Evolutionary conservation across 768 basidiomycete genomes (phyloP), one percentile per base, ranked within the genome.

Genomic region (Russula sp.): DNA sequence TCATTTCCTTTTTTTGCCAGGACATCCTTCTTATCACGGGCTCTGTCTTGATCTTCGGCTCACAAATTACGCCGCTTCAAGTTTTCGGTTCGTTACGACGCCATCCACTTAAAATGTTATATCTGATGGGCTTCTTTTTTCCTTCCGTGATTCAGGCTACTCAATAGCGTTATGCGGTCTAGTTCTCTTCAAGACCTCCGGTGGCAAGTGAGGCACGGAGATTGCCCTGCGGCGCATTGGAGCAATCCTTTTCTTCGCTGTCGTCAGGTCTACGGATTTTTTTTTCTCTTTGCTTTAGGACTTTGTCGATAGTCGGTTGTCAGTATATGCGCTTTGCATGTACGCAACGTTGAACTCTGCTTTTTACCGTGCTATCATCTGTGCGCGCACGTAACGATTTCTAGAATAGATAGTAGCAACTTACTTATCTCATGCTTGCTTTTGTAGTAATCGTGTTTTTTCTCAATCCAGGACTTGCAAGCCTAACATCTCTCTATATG

Each of bases 11-110:
- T 14, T 40, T 11, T 30, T 16, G 13, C 66, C 48, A 90, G 90
- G 96, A 98, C 73, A 98, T 98, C 67, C 83, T 99, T 30, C 85
- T 98, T 64, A 94, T 99, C 75, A 82, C 85, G 9, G 94, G 93
- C 51, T 95, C 93, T 1, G 94, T 98, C 36, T 73, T 94, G 59
- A 78, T 96, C 62, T 96, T 96, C 72, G 86, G 90, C 46, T 82
- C 84, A n/a, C 74, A 75, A 14, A 86, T 99, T 71, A 89, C 92
- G 32, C 85, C 87, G 20, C 73, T 95, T 16, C 96, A 99, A 74
- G 80, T 96, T 36, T 80, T 95, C 72, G 94, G 91, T 79, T 71
- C 63, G 75, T 48, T 71, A n/a, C 5, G 26, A 30, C 13, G 18
- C 36, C 38, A 16, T 58, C 16, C 38, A 26, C n/a, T 28, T 48